Conservation (phyloP, 805 yeast species). For the Middelhovenomyces tepae region DNA sequence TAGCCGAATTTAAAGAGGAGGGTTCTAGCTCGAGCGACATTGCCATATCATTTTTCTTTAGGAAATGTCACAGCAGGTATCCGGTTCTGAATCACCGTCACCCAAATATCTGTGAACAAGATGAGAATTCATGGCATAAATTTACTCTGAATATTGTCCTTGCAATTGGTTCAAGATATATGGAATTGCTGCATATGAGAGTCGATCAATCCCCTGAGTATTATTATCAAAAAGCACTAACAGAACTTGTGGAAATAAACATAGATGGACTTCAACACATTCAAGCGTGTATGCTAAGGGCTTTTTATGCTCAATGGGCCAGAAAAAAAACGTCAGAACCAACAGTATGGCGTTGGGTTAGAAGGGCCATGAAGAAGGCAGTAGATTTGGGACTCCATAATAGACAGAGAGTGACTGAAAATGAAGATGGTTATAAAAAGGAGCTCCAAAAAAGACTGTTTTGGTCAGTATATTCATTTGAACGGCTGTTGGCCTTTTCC, state of each 20-base stretch:
- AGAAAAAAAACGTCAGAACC: constrained; percentile 3
- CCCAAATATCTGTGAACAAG: not conserved
- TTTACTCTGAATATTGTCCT: constrained; percentile 8
- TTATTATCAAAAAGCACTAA: constrained; percentile 8
- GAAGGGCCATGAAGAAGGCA: constrained; percentile 12
- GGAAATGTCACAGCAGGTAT: constrained; percentile 7
- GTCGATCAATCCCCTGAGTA: constrained; percentile 5
- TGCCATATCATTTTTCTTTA: constrained; percentile 5
- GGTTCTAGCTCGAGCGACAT: constrained; percentile 6
- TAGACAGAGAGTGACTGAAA: constrained; percentile 5
- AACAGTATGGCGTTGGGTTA: constrained; percentile 8
- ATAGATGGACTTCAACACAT: constrained; percentile 6
- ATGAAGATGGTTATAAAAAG: constrained; percentile 5
- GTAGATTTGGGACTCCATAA: constrained; percentile 11
- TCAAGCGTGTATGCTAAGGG: constrained; percentile 11
- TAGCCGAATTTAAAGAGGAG: constrained; percentile 8
- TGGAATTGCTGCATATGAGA: constrained; percentile 6
- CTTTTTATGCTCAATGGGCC: constrained; percentile 8
- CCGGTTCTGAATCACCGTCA: constrained; percentile 6
- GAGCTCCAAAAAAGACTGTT: constrained; percentile 5
- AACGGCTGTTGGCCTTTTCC: constrained; percentile 3
- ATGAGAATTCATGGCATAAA: constrained; percentile 5
- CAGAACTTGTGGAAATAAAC: constrained; percentile 1
- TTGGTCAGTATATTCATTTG: constrained; percentile 8
- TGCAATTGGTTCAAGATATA: constrained; percentile 11